Base-by-base conservation (phyloP, 805 yeast genomes). In the Danielia reshetovae region DNA sequence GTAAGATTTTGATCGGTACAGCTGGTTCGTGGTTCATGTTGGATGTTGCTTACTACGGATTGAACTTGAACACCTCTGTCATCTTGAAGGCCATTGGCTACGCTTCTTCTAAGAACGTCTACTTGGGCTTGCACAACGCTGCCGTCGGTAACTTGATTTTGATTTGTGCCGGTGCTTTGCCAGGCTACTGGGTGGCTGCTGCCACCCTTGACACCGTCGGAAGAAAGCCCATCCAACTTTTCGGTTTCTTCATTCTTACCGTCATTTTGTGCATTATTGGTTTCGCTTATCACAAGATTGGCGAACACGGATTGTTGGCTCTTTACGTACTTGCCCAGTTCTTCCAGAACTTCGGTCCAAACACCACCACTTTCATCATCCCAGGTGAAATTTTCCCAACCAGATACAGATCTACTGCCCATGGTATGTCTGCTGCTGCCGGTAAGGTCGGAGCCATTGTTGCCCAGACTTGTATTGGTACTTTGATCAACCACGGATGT, bases 341-440 rank as follows among this genome's bases (percentile, higher is more conserved):
- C 60, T 87, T 87, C 81, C 79, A 81, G 63, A 87, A 87, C 64
- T 87, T 85, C 53, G 96, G 96, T 58, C 95, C 96, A 60, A 87
- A 87, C 72, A 79, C 88, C 42, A 88, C 96, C 31, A 87, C 96
- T 35, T 87, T 87, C 59, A 78, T 87, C 54, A 74, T 85, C 57
- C 95, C 96, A 32, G 96, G 95, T 66, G 96, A 87, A 70, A 69
- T 78, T 59, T 88, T 71, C 82, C 96, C 96, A 60, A 87, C 96
- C 38, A 81, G 95, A 74, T 87, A 86, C 69, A 83, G 96, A 80
- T 86, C 95, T 16, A 79, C 95, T 48, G 95, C 96, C 31, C 96
- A 87, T 54, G 96, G 96, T 74, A 74, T 87, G 44, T 86, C 95
- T 45, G 96, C 96, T 51, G 96, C 94, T 33, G 62, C 78, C 22